Evolutionary conservation across 78 protist species (phyloP).

Genomic region (Trichosphaerium sp.): DNA sequence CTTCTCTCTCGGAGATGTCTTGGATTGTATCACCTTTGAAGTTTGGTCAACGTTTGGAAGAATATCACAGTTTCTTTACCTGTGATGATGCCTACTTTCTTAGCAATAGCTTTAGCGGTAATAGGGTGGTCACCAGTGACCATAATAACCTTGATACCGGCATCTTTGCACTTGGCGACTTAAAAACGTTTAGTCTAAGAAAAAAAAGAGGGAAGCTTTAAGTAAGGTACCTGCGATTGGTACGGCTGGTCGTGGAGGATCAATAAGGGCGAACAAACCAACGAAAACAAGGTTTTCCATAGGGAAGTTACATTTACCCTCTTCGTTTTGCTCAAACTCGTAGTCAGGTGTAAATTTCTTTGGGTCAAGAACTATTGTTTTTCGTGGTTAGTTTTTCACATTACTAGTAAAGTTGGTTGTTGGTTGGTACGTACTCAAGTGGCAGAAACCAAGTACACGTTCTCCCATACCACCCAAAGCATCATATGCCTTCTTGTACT

Average conservation of each 20-base stretch:
- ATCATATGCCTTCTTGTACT: slow-evolving; percentile 18
- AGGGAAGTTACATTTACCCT: slow-evolving; percentile 40
- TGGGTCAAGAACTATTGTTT: too few species aligned
- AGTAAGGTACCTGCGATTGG: slow-evolving; percentile 60
- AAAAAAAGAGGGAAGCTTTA: slow-evolving; percentile 40
- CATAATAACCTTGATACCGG: slow-evolving; percentile 82
- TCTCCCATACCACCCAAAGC: slow-evolving; percentile 34
- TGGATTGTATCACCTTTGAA: slow-evolving; percentile 58
- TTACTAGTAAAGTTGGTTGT: too few species aligned
- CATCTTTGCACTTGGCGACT: slow-evolving; percentile 29
- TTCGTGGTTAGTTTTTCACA: too few species aligned
- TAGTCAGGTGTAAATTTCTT: slow-evolving; percentile 6
- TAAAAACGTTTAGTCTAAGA: too few species aligned
- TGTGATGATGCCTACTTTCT: slow-evolving; percentile 18
- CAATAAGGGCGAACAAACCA: slow-evolving; percentile 86
- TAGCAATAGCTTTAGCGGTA: slow-evolving; percentile 90
- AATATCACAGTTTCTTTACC: background rate
- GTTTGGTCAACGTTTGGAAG: slow-evolving; percentile 54
- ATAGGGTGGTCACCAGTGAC: slow-evolving; percentile 98
- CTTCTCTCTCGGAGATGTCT: slow-evolving; percentile 39
- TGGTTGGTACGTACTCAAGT: too few species aligned
- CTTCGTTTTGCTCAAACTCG: slow-evolving; percentile 15
- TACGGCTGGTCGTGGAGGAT: slow-evolving; percentile 90
- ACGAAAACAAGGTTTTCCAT: slow-evolving; percentile 53
- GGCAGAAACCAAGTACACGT: slow-evolving; percentile 29